Conservation (phyloP, 208 protist species). For the Eutreptiella sp. region DNA sequence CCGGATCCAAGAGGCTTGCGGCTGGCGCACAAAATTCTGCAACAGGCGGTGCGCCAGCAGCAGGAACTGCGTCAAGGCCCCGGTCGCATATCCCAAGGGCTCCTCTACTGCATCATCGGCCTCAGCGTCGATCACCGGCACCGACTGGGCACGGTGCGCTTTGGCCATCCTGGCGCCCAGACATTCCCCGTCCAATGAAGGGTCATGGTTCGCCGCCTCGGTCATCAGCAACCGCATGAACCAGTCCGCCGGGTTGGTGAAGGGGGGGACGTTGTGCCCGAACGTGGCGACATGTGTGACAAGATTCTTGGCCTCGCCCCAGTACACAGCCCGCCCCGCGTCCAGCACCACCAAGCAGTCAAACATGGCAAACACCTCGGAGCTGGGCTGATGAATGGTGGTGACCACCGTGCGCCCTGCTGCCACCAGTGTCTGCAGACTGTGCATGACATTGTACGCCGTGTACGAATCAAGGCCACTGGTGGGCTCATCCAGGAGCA, state of each 20-base stretch:
- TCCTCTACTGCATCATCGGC: too few relatives aligned
- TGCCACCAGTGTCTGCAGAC: neutral
- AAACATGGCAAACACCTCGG: conserved; percentile 51
- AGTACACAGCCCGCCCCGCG: conserved; percentile 9
- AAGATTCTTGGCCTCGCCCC: neutral
- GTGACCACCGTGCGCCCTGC: conserved; percentile 28
- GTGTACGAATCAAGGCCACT: conserved; percentile 41
- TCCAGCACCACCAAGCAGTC: conserved; percentile 37
- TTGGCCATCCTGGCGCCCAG: too few relatives aligned
- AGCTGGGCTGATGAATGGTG: conserved; percentile 41
- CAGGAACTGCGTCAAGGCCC: too few relatives aligned
- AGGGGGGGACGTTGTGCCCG: neutral
- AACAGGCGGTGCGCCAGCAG: too few relatives aligned
- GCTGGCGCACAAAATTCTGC: too few relatives aligned
- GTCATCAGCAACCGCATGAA: too few relatives aligned
- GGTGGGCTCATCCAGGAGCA: conserved; percentile 55
- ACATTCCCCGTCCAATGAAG: too few relatives aligned
- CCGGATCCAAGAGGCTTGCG: too few relatives aligned
- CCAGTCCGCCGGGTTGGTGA: conserved; percentile 3
- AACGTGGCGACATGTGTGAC: neutral
- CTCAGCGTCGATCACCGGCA: too few relatives aligned
- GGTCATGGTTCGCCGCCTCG: too few relatives aligned
- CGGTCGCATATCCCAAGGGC: too few relatives aligned
- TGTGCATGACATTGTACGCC: conserved; percentile 13
- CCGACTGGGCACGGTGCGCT: too few relatives aligned